Percentiles rank a stretch among this genome's conserved stretches.
phyloP scores from a whole-genome alignment of 2,329 filamentous ascomycete genomes.

The Ceratocystis destructans region DNA sequence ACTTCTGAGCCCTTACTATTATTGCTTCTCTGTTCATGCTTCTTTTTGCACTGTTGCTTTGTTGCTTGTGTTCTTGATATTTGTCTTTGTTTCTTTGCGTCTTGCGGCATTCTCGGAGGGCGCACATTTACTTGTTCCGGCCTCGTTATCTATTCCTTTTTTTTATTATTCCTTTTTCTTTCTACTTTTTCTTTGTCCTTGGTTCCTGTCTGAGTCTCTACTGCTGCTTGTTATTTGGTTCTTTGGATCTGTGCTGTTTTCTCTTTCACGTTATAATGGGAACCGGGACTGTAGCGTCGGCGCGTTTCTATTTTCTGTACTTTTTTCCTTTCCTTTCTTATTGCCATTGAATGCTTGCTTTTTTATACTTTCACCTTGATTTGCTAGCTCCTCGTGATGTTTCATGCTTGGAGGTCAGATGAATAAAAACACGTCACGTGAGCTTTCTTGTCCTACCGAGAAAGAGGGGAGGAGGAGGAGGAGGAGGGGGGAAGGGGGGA shows the following conservation, averaged over 20 bases:
- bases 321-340: not conserved
- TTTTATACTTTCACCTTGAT: not conserved
- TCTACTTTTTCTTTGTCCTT: not conserved
- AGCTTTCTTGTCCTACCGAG: not conserved
- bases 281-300: slow-evolving; percentile 12
- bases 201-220: not conserved
- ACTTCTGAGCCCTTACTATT: not conserved
- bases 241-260: not conserved
- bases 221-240: not conserved
- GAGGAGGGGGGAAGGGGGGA: not conserved
- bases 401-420: not conserved
- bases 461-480: not conserved
- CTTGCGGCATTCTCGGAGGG: not conserved
- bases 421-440: not conserved
- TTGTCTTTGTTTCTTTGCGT: not conserved
- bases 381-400: not conserved
- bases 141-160: not conserved
- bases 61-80: not conserved
- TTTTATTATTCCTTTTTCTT: not conserved
- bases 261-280: slow-evolving; percentile 7
- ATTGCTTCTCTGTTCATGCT: not conserved
- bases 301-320: slow-evolving; percentile 9
- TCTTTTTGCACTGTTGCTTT: not conserved
- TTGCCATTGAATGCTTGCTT: not conserved
- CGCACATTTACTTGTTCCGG: not conserved